A percentile compares a stretch with the other conserved stretches of the same genome.
Conservation (phyloP, 2,329 filamentous ascomycete species). For the Scleromitrula shiraiana region DNA sequence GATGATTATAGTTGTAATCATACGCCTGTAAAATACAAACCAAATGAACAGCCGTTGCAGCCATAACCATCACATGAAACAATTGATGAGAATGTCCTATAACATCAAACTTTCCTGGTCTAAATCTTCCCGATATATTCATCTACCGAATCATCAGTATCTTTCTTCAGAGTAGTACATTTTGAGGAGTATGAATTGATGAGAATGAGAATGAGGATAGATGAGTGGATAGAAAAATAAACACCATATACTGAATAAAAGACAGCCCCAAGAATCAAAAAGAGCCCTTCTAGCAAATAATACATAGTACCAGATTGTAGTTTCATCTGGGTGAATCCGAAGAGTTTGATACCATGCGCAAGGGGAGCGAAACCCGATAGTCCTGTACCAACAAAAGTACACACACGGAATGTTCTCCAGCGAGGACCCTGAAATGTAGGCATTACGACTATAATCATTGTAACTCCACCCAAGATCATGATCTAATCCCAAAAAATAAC, state of each 20-base stretch:
- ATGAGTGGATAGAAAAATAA: neutral
- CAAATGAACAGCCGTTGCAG: too few relatives aligned
- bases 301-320: constrained; percentile 12
- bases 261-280: constrained; percentile 9
- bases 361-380: constrained; percentile 20
- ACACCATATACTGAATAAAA: neutral
- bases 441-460: constrained; percentile 26
- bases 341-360: constrained; percentile 13
- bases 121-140: too few relatives aligned
- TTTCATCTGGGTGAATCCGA: constrained; percentile 10
- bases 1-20: too few relatives aligned
- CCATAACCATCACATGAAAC: too few relatives aligned
- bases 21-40: too few relatives aligned
- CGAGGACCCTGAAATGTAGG: constrained; percentile 15
- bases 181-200: too few relatives aligned
- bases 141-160: too few relatives aligned
- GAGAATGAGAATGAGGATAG: too few relatives aligned
- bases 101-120: too few relatives aligned
- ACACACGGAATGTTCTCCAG: constrained; percentile 15
- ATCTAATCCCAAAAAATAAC: constrained; percentile 29
- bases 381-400: constrained; percentile 15
- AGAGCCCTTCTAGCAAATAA: constrained; percentile 14
- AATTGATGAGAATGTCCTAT: too few relatives aligned
- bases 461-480: constrained; percentile 28
- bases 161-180: too few relatives aligned